A percentile compares a stretch with the other conserved stretches of the same genome.
These are phyloP conservation scores for Verticillium albo-atrum DNA, from an alignment of 2,329 filamentous ascomycete species.

Conservation along the genomic window DNA sequence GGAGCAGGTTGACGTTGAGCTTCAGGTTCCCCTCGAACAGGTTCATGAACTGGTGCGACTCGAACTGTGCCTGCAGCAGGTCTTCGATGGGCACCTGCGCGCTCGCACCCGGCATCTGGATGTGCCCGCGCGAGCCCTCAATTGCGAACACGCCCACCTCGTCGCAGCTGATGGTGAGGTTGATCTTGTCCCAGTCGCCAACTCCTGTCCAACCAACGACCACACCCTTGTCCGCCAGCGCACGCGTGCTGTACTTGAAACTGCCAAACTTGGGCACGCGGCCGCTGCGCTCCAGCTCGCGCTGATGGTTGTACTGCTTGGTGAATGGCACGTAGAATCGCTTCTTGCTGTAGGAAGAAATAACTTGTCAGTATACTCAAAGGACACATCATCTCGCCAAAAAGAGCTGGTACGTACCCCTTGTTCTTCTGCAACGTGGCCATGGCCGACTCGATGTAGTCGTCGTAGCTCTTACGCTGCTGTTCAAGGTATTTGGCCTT, in stretches of 20 bases:
- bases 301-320: slow-evolving; percentile 97
- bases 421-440: slow-evolving; percentile 95
- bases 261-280: slow-evolving; percentile 93
- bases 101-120: slow-evolving; percentile 93
- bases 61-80: slow-evolving; percentile 92
- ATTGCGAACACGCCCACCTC: slow-evolving; percentile 91
- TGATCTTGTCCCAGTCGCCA: slow-evolving; percentile 82
- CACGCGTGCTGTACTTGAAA: slow-evolving; percentile 92
- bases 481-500: slow-evolving; percentile 92
- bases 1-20: slow-evolving; percentile 92
- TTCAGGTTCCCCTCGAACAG: slow-evolving; percentile 82
- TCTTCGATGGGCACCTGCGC: slow-evolving; percentile 88
- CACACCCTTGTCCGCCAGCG: slow-evolving; percentile 88
- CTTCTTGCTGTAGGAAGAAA: slow-evolving; percentile 59
- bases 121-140: slow-evolving; percentile 84
- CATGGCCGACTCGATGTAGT: slow-evolving; percentile 99
- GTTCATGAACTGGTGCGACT: slow-evolving; percentile 93
- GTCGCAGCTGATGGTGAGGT: slow-evolving; percentile 91
- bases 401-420: slow-evolving; percentile 49
- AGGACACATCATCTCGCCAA: not conserved
- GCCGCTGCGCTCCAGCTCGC: slow-evolving; percentile 86
- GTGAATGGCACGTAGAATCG: slow-evolving; percentile 94
- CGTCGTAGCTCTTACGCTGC: slow-evolving; percentile 95
- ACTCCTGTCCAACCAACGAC: slow-evolving; percentile 89
- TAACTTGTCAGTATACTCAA: not conserved